phyloP scores from a whole-genome alignment of 306 rosid species.

The Cotoneaster glaucophyllus region DNA sequence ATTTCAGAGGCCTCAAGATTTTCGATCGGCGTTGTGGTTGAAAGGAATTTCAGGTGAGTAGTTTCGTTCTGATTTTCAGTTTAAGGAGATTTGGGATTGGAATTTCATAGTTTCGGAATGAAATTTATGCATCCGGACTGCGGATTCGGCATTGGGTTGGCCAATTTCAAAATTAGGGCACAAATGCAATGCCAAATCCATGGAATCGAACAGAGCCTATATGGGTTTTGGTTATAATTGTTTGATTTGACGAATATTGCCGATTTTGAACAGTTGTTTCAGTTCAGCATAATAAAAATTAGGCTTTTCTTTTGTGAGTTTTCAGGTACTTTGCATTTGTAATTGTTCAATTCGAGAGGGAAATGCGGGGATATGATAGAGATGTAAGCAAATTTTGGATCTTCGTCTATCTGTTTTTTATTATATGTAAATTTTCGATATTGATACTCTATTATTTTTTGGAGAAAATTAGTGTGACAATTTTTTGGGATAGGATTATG shows the following conservation, averaged over 20 bases:
- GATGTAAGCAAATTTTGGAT: conserved; percentile 36
- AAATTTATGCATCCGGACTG: no score
- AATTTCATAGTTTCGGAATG: no score
- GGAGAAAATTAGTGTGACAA: not conserved
- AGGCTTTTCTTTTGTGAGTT: not conserved
- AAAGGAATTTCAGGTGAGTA: not conserved
- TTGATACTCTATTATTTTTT: not conserved
- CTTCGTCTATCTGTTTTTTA: not conserved
- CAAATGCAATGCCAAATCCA: not conserved
- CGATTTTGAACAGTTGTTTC: not conserved
- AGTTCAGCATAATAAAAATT: not conserved
- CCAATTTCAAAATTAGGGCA: no score
- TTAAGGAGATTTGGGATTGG: not conserved
- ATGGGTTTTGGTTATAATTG: not conserved
- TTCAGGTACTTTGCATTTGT: conserved; percentile 1
- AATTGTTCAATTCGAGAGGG: not conserved
- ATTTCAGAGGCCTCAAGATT: not conserved
- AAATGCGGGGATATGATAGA: conserved; percentile 61
- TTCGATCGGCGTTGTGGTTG: not conserved
- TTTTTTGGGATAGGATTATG: conserved; percentile 28
- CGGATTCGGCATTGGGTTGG: no score
- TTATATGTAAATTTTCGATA: not conserved
- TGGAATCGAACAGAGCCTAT: not conserved
- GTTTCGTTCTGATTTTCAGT: not conserved
- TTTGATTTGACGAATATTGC: not conserved